A percentile compares a stretch with the other conserved stretches of the same genome.
These are phyloP conservation scores for Aspergillus eucalypticola DNA, from an alignment of 2,329 filamentous ascomycete species.

Conservation along the genomic window DNA sequence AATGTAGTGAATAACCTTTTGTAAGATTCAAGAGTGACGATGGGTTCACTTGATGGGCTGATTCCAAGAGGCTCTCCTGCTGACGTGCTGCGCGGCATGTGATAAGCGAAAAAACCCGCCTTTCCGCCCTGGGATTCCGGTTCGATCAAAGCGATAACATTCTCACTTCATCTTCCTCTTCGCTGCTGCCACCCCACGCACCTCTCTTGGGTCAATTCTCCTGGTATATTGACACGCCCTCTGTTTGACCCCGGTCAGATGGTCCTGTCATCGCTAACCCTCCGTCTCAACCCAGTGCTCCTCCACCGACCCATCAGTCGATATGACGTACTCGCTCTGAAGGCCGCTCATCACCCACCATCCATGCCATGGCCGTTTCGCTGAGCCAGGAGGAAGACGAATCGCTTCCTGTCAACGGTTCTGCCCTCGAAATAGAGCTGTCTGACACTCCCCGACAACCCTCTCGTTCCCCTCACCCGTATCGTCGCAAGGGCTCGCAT, in stretches of 20 bases:
- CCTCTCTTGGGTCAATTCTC: background rate
- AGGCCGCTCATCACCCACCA: constrained; percentile 12
- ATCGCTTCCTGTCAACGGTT: constrained; percentile 24
- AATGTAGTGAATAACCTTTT: no score
- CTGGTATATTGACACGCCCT: background rate
- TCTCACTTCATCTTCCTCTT: background rate
- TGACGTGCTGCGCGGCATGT: constrained; percentile 18
- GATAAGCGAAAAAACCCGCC: constrained; percentile 22
- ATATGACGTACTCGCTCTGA: constrained; percentile 34
- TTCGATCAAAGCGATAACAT: constrained; percentile 14
- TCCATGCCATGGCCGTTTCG: constrained; percentile 37
- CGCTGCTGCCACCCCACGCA: background rate
- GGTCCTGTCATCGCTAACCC: background rate
- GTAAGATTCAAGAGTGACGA: no score
- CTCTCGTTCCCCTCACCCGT: constrained; percentile 68
- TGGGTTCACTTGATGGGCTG: constrained; percentile 1
- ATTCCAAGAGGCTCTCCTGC: background rate
- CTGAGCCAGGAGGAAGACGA: constrained; percentile 32
- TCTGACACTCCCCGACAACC: constrained; percentile 48
- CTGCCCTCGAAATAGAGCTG: constrained; percentile 20
- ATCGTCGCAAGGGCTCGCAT: constrained; percentile 61
- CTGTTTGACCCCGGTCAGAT: background rate
- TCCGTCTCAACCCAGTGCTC: background rate
- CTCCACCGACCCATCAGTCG: constrained; percentile 13
- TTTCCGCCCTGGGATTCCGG: constrained; percentile 13